Evolutionary conservation across 2,329 filamentous ascomycete genomes (phyloP).

Genomic region (Pseudocercospora fuligena): DNA sequence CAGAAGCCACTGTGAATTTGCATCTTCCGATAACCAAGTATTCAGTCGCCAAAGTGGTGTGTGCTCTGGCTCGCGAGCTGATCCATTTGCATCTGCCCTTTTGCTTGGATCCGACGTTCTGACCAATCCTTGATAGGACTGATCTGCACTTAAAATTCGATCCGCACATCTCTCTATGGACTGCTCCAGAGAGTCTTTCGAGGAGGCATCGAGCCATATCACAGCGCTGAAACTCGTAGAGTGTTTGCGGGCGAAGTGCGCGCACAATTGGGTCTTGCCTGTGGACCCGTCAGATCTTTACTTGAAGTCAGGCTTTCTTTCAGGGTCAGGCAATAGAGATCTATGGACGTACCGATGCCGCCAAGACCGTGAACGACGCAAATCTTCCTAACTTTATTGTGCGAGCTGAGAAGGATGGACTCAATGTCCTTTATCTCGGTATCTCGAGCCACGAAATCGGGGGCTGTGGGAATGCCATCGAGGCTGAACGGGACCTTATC

Average conservation of each 20-base stretch:
- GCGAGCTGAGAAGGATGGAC: slow-evolving; percentile 20
- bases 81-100: background rate
- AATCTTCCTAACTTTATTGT: slow-evolving; percentile 19
- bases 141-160: background rate
- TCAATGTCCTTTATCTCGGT: slow-evolving; percentile 32
- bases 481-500: slow-evolving; percentile 26
- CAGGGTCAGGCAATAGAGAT: background rate
- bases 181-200: slow-evolving; percentile 39
- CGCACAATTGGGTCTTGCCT: slow-evolving; percentile 37
- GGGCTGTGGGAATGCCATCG: slow-evolving; percentile 25
- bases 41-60: background rate
- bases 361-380: slow-evolving; percentile 37
- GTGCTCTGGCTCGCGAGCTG: background rate
- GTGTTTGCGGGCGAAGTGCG: slow-evolving; percentile 23
- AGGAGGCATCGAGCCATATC: slow-evolving; percentile 42
- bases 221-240: slow-evolving; percentile 37
- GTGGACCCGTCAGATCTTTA: background rate
- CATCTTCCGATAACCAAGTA: slow-evolving; percentile 34
- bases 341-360: slow-evolving; percentile 31
- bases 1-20: slow-evolving; percentile 42
- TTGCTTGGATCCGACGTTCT: background rate
- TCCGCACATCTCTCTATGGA: slow-evolving; percentile 18
- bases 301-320: background rate
- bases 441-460: slow-evolving; percentile 32
- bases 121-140: background rate